phyloP scores from a whole-genome alignment of 2,329 filamentous ascomycete species.

The Ilyonectria sp. region DNA sequence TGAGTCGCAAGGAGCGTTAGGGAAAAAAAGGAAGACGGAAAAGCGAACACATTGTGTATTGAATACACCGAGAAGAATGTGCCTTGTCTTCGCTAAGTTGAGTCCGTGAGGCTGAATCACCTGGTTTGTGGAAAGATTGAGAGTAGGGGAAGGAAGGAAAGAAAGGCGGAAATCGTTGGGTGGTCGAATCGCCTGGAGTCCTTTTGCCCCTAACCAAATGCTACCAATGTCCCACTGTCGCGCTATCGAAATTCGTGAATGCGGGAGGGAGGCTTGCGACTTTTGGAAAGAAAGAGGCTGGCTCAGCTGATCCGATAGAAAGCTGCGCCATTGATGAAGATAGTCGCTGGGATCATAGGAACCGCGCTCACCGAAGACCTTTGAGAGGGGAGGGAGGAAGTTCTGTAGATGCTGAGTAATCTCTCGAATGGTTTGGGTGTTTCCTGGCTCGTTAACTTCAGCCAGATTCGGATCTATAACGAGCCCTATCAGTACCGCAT shows the following conservation, averaged over 20 bases:
- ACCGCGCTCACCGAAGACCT: background rate
- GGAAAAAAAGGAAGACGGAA: constrained; percentile 3
- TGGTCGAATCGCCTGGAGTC: background rate
- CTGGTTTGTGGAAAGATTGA: too few relatives aligned
- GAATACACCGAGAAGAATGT: constrained; percentile 8
- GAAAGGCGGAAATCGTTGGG: too few relatives aligned
- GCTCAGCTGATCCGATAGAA: too few relatives aligned
- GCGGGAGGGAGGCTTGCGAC: too few relatives aligned
- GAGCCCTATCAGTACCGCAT: too few relatives aligned
- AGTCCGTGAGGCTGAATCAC: background rate
- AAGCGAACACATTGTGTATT: background rate
- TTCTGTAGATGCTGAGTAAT: constrained; percentile 4
- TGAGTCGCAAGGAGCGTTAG: too few relatives aligned
- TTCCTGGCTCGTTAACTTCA: too few relatives aligned
- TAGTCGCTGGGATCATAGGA: too few relatives aligned
- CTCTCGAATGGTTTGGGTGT: background rate
- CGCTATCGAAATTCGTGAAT: background rate
- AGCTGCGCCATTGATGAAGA: too few relatives aligned
- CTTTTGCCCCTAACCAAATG: background rate
- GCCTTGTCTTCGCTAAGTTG: constrained; percentile 1
- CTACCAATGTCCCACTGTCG: constrained; percentile 7
- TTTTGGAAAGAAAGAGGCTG: too few relatives aligned
- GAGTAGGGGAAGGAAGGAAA: too few relatives aligned
- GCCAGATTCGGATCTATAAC: too few relatives aligned
- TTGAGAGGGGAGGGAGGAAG: constrained; percentile 4